Percentiles rank a stretch among this genome's conserved stretches.
Evolutionary conservation across 768 basidiomycete genomes (phyloP).

Genomic region (Favolaschia claudopus): DNA sequence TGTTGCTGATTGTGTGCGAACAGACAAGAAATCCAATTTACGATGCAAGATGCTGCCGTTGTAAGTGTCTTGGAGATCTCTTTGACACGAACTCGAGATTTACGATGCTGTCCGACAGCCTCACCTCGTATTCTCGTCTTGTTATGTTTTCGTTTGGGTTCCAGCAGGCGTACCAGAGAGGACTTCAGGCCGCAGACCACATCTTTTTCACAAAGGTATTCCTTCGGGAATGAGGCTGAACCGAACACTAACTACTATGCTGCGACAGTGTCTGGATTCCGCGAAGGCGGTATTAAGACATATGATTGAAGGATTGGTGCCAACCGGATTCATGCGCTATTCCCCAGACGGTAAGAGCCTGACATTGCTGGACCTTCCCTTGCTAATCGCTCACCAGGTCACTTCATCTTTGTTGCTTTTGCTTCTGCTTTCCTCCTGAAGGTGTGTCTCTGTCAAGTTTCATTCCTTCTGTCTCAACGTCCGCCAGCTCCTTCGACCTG

Average conservation of each 20-base stretch:
- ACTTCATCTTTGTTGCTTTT: slow-evolving; percentile 82
- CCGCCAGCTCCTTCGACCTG: slow-evolving; percentile 71
- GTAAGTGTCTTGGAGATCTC: slow-evolving; percentile 49
- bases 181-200: slow-evolving; percentile 66
- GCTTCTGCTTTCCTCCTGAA: slow-evolving; percentile 86
- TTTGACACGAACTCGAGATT: slow-evolving; percentile 4
- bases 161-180: slow-evolving; percentile 80
- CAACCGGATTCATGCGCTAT: slow-evolving; percentile 79
- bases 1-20: slow-evolving; percentile 1
- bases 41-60: slow-evolving; percentile 76
- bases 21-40: slow-evolving; percentile 67
- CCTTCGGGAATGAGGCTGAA: background rate
- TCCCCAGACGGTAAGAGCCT: slow-evolving; percentile 71
- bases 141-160: slow-evolving; percentile 91
- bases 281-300: slow-evolving; percentile 72
- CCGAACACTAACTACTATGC: slow-evolving; percentile 11
- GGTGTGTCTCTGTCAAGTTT: slow-evolving; percentile 45
- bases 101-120: slow-evolving; percentile 49
- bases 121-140: slow-evolving; percentile 78
- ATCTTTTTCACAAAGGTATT: slow-evolving; percentile 74
- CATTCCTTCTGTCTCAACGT: background rate
- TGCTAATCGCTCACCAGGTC: slow-evolving; percentile 47
- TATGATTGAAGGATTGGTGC: slow-evolving; percentile 70
- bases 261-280: slow-evolving; percentile 72
- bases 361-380: background rate